A percentile compares a stretch with the other conserved stretches of the same genome.
Evolutionary conservation across 345 rosid genomes (phyloP).

Genomic region (Ailanthus altissimus): DNA sequence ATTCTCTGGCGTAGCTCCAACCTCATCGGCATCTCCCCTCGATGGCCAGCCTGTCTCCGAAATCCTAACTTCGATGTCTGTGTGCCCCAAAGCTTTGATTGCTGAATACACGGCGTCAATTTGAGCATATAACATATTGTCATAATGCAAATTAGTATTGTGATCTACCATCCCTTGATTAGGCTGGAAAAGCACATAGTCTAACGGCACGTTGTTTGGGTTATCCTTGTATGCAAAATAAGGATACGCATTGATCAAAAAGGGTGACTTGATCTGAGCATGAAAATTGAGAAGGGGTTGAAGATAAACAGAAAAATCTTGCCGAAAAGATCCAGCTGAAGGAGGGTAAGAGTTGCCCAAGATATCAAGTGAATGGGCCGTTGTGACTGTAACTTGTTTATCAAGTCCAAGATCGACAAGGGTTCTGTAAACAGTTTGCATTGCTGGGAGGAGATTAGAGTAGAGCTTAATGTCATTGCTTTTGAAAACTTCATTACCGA

Average conservation of each 20-base stretch:
- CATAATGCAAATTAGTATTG: conserved; percentile 62
- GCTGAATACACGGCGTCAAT: conserved; percentile 87
- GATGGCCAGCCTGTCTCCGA: conserved; percentile 99
- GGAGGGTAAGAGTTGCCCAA: conserved; percentile 70
- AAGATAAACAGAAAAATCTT: conserved; percentile 51
- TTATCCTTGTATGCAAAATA: conserved; percentile 73
- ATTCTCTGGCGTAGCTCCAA: conserved; percentile 75
- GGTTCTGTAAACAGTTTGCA: conserved; percentile 53
- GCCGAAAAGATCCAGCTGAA: conserved; percentile 63
- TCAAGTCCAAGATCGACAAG: conserved; percentile 62
- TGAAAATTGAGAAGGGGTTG: conserved; percentile 64
- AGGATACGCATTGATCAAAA: conserved; percentile 87
- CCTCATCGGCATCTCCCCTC: conserved; percentile 68
- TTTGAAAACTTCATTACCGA: conserved; percentile 79
- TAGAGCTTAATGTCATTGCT: conserved; percentile 37
- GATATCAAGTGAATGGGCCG: conserved; percentile 68
- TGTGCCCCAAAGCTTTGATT: conserved; percentile 70
- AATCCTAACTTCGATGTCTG: conserved; percentile 57
- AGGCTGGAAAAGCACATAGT: conserved; percentile 80
- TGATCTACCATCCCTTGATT: conserved; percentile 69
- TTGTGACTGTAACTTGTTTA: conserved; percentile 63
- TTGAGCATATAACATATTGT: conserved; percentile 95
- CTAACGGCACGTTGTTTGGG: conserved; percentile 56
- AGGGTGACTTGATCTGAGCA: conserved; percentile 64
- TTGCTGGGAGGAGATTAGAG: conserved; percentile 70